Evolutionary conservation across 2,329 filamentous ascomycete species (phyloP), one percentile per base, ranked within the genome.

Genomic region (Xylaria multiplex): DNA sequence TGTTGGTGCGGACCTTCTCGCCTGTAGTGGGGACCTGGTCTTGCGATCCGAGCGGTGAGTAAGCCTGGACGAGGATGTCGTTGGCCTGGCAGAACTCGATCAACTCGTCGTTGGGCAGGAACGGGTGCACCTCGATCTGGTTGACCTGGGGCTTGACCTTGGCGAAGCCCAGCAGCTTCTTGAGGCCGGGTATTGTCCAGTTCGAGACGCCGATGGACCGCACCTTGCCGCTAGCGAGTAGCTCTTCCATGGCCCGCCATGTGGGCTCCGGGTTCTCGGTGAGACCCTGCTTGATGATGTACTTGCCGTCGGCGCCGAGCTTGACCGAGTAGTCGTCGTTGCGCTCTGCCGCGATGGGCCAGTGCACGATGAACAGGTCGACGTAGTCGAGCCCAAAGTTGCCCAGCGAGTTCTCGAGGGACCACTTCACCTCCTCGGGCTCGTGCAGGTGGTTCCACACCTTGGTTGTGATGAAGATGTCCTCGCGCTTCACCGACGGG

Each of bases 1-100:
- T 80, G 80, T 91, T 86, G 69, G 85, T 85, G 69, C 82, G 81
- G 64, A 89, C 86, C 72, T 86, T 89, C 82, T 92, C 90, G 70
- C 90, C 90, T 7, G 88, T 90, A 67, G 78, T 86, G 59, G 88
- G 88, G 22, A 91, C 86, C 79, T 91, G 88, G 81, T 90, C 89
- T 79, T 91, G 88, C 22, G 87, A 90, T 46, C 89, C 89, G 6
- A 86, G 79, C 32, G 80, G 80, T 50, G 77, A 81, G 79, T 86
- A 88, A 1, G 85, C 85, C 52, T 80, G 77, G 43, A 83, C 80
- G 59, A 86, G 71, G 71, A 88, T 84, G 70, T 80, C 79, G 72
- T 86, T 80, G 55, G 81, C 74, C 62, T 81, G 79, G 77, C 83
- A 88, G 78, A 83, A 88, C 58, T 84, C 73, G 68, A 88, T 77